Percentiles rank a stretch among this genome's conserved stretches.
Evolutionary conservation across 2,329 filamentous ascomycete genomes (phyloP).

Genomic region (Claviceps spartinae): DNA sequence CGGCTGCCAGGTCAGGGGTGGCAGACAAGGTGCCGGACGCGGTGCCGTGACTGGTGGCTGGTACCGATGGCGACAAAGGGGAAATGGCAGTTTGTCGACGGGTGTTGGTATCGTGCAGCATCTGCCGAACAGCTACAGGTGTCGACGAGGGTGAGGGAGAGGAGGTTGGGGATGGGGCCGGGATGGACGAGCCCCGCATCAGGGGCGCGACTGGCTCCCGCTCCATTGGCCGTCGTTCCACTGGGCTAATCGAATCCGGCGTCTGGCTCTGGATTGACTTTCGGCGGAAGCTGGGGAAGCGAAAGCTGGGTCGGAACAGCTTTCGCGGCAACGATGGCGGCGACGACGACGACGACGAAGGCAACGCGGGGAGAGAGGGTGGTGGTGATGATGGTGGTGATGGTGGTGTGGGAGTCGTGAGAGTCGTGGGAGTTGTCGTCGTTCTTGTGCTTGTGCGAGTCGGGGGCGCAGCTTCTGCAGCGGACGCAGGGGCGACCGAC

Average conservation of each 20-base stretch:
- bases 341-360: background rate
- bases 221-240: constrained; percentile 9
- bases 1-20: constrained; percentile 15
- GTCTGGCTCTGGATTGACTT: constrained; percentile 5
- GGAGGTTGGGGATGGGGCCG: constrained; percentile 9
- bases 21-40: constrained; percentile 10
- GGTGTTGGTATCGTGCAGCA: background rate
- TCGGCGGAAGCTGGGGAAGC: constrained; percentile 12
- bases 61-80: background rate
- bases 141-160: constrained; percentile 11
- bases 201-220: constrained; percentile 10
- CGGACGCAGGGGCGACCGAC: background rate
- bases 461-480: background rate
- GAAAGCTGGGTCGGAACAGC: constrained; percentile 16
- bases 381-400: background rate
- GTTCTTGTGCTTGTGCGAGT: background rate
- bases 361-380: background rate
- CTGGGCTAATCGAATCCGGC: constrained; percentile 6
- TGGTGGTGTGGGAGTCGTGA: background rate
- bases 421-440: background rate
- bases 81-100: background rate
- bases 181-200: constrained; percentile 12
- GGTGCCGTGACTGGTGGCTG: constrained; percentile 8
- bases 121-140: background rate
- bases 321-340: constrained; percentile 6